Evolutionary conservation across 306 rosid species (phyloP).

Genomic region (Medicago lupulina): DNA sequence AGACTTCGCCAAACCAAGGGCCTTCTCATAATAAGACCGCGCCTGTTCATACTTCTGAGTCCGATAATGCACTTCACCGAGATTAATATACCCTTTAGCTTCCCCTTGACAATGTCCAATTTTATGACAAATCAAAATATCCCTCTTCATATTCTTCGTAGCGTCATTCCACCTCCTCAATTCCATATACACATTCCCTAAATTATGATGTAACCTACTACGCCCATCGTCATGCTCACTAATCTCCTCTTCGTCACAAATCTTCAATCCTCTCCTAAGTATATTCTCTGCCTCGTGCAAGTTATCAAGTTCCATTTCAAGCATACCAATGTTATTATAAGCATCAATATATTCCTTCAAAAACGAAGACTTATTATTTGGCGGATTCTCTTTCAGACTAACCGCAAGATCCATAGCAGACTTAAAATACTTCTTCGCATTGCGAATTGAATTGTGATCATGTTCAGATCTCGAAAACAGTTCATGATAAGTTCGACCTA

Average conservation of each 20-base stretch:
- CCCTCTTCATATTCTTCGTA: slow-evolving; percentile 64
- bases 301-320: slow-evolving; percentile 87
- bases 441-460: slow-evolving; percentile 66
- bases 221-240: slow-evolving; percentile 67
- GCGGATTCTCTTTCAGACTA: slow-evolving; percentile 67
- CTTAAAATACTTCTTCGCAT: slow-evolving; percentile 82
- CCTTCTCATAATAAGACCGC: slow-evolving; percentile 59
- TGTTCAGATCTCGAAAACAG: slow-evolving; percentile 59
- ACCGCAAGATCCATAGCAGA: slow-evolving; percentile 74
- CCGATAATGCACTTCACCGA: slow-evolving; percentile 78
- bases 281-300: slow-evolving; percentile 67
- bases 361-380: slow-evolving; percentile 50
- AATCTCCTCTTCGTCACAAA: slow-evolving; percentile 87
- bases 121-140: slow-evolving; percentile 70
- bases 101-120: slow-evolving; percentile 87
- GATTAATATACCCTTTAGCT: slow-evolving; percentile 88
- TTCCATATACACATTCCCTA: slow-evolving; percentile 78
- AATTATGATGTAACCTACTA: slow-evolving; percentile 91
- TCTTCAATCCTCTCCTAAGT: slow-evolving; percentile 59
- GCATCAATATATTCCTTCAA: slow-evolving; percentile 85
- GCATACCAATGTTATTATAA: slow-evolving; percentile 84
- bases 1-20: slow-evolving; percentile 62
- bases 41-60: slow-evolving; percentile 80
- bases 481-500: slow-evolving; percentile 88
- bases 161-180: slow-evolving; percentile 81